Evolutionary conservation across 2,329 filamentous ascomycete genomes (phyloP).

Genomic region (Beauveria pseudobassiana): DNA sequence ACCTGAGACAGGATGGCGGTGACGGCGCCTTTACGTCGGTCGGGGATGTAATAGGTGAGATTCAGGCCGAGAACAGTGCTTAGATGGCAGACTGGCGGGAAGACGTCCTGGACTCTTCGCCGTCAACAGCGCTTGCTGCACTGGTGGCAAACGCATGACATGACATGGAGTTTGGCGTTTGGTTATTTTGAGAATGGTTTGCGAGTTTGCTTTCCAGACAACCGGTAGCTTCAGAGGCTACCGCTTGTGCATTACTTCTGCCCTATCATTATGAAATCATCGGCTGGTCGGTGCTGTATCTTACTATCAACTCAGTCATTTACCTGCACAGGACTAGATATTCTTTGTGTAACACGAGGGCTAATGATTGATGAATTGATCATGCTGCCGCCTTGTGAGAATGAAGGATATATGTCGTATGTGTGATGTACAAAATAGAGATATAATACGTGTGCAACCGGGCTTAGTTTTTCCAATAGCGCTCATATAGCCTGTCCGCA

Average conservation of each 20-base stretch:
- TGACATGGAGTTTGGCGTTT: constrained; percentile 5
- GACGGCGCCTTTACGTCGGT: constrained; percentile 73
- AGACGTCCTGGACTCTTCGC: neutral
- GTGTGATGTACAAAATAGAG: neutral
- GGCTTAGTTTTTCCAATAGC: constrained; percentile 15
- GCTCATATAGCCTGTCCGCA: constrained; percentile 28
- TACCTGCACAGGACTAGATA: neutral
- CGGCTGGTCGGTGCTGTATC: neutral
- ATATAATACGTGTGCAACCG: neutral
- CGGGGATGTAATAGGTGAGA: constrained; percentile 38
- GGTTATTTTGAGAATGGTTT: neutral
- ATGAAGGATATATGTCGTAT: neutral
- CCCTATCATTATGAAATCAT: neutral
- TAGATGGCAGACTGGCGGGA: neutral
- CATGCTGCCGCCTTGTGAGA: neutral
- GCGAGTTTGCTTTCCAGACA: neutral
- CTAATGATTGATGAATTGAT: neutral
- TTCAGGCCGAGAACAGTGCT: constrained; percentile 24
- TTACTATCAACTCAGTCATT: neutral
- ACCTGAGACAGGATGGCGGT: constrained; percentile 71
- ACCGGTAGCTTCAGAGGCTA: neutral
- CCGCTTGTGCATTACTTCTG: neutral
- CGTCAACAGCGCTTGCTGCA: neutral
- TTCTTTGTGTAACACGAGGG: neutral
- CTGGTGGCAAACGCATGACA: neutral